These are phyloP conservation scores for Sphaerosporella brunnea DNA, from an alignment of 495 filamentous ascomycete genomes.

Conservation along the genomic window DNA sequence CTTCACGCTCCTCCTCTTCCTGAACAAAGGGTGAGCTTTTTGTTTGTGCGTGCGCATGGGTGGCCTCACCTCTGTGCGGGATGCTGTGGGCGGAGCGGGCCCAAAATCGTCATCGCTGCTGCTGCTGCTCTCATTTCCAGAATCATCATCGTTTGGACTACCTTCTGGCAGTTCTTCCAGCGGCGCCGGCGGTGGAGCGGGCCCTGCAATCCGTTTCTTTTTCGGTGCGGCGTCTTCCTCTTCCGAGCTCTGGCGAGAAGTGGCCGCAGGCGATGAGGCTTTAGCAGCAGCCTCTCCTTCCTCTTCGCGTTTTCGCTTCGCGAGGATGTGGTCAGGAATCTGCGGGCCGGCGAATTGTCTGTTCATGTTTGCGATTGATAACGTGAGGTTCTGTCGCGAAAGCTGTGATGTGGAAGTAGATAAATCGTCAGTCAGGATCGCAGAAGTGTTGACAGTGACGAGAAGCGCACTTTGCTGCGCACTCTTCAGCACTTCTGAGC, in stretches of 20 bases:
- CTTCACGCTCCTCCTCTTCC: conserved; percentile 22
- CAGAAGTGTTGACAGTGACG: too few relatives aligned
- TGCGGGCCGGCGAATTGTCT: conserved; percentile 25
- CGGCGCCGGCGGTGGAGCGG: conserved; percentile 36
- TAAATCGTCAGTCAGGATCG: too few relatives aligned
- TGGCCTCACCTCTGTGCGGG: conserved; percentile 21
- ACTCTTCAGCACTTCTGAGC: too few relatives aligned
- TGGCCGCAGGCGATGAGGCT: conserved; percentile 6
- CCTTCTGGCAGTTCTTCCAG: conserved; percentile 33
- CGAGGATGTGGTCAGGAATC: conserved; percentile 28
- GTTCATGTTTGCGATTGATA: conserved; percentile 11
- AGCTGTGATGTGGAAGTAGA: too few relatives aligned
- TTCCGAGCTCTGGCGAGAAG: conserved; percentile 13
- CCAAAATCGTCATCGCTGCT: conserved; percentile 54
- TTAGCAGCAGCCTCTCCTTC: conserved; percentile 23
- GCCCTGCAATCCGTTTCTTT: conserved; percentile 34
- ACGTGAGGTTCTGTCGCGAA: too few relatives aligned
- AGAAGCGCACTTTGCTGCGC: too few relatives aligned
- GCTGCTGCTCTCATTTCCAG: conserved; percentile 28
- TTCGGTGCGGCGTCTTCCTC: conserved; percentile 27
- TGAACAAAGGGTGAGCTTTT: too few relatives aligned
- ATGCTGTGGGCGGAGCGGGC: conserved; percentile 52
- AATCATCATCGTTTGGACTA: conserved; percentile 24
- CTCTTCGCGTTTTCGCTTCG: conserved; percentile 28
- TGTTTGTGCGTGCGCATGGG: neutral